Conservation (phyloP, 345 rosid species). For the Draba incana region DNA sequence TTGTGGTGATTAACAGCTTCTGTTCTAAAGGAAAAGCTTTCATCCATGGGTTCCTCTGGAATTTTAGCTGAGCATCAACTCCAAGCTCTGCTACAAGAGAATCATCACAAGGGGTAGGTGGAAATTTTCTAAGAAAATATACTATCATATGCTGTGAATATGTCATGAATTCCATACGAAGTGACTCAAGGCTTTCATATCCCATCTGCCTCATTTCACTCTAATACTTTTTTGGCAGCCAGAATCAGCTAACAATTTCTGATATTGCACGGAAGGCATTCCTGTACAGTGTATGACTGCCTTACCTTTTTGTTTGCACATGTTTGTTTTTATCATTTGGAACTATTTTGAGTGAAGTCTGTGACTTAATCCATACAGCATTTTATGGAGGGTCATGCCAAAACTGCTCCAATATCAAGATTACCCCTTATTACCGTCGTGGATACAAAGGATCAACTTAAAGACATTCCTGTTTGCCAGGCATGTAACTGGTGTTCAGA, state of each 20-base stretch:
- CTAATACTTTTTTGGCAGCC: slow-evolving; percentile 56
- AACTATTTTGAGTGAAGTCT: slow-evolving; percentile 21
- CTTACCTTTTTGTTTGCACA: slow-evolving; percentile 26
- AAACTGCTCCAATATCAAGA: slow-evolving; percentile 89
- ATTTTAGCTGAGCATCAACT: slow-evolving; percentile 99
- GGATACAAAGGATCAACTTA: slow-evolving; percentile 73
- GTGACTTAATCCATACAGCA: slow-evolving; percentile 59
- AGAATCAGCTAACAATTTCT: slow-evolving; percentile 76
- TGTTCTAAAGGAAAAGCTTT: slow-evolving; percentile 87
- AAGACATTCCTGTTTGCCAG: slow-evolving; percentile 90
- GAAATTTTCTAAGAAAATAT: neutral
- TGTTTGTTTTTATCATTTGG: slow-evolving; percentile 6
- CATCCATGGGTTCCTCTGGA: slow-evolving; percentile 93
- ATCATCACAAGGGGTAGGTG: slow-evolving; percentile 84
- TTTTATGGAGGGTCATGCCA: slow-evolving; percentile 98
- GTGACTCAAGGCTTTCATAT: slow-evolving; percentile 12
- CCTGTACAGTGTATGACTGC: slow-evolving; percentile 79
- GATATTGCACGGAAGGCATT: slow-evolving; percentile 99
- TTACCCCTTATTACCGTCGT: slow-evolving; percentile 78
- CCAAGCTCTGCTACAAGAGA: slow-evolving; percentile 92
- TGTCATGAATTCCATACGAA: neutral
- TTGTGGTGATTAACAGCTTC: slow-evolving; percentile 70
- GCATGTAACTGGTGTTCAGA: slow-evolving; percentile 44
- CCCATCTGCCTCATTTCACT: slow-evolving; percentile 19
- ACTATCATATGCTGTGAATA: slow-evolving; percentile 15